These are phyloP conservation scores for Elsinoe perseae DNA, from an alignment of 2,329 filamentous ascomycete genomes.

Conservation along the genomic window DNA sequence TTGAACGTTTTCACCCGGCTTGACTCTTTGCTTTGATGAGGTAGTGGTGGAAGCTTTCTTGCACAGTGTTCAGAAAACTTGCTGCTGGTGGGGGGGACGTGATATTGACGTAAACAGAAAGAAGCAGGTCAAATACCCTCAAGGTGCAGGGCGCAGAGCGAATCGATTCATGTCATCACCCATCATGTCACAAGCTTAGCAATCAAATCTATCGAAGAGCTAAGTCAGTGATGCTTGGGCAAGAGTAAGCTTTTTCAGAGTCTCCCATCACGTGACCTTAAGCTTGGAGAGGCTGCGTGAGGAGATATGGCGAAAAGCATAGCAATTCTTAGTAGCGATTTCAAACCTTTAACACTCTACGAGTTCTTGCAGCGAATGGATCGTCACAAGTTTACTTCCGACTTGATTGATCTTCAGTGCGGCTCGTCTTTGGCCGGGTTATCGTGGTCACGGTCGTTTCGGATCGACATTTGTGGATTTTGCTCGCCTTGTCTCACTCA, in stretches of 20 bases:
- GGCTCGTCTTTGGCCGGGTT: neutral
- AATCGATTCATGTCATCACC: neutral
- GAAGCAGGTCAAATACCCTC: conserved; percentile 13
- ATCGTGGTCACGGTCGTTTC: conserved; percentile 14
- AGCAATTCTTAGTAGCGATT: neutral
- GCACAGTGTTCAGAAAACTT: conserved; percentile 6
- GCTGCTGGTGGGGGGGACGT: neutral
- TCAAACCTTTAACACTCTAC: neutral
- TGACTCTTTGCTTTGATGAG: conserved; percentile 75
- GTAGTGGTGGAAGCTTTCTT: neutral
- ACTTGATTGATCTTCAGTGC: conserved; percentile 9
- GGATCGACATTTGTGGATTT: conserved; percentile 10
- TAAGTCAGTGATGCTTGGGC: neutral
- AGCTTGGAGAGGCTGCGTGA: neutral
- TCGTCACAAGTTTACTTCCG: neutral
- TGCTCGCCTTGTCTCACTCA: conserved; percentile 13
- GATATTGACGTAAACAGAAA: conserved; percentile 1
- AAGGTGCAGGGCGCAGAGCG: neutral
- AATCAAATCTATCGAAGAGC: neutral
- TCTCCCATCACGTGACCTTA: neutral
- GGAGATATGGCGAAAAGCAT: neutral
- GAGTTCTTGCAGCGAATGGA: neutral
- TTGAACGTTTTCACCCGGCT: conserved; percentile 95
- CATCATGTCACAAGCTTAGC: neutral
- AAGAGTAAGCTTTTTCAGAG: neutral